Percentiles rank a stretch among this genome's conserved stretches.
Evolutionary conservation across 306 rosid genomes (phyloP).

Genomic region (Fragaria iinumae): DNA sequence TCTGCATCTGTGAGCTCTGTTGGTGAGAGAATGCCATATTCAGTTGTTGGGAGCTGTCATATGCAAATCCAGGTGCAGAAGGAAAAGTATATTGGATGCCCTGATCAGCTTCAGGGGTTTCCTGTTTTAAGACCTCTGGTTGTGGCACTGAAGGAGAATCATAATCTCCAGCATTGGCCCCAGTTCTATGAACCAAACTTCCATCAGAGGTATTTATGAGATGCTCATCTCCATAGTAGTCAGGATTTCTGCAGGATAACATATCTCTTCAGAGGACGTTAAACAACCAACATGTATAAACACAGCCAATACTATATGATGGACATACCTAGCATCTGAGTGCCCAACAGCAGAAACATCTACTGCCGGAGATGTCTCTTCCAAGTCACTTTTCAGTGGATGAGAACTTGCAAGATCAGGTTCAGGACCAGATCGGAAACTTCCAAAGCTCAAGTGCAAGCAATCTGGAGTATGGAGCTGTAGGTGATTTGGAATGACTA

Average conservation of each 20-base stretch:
- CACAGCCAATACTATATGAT: background rate
- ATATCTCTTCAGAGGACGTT: constrained; percentile 14
- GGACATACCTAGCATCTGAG: constrained; percentile 61
- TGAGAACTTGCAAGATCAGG: constrained; percentile 44
- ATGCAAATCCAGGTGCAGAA: constrained; percentile 74
- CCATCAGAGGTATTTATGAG: constrained; percentile 57
- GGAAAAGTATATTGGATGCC: constrained; percentile 73
- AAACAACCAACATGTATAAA: constrained; percentile 15
- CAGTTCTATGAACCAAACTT: constrained; percentile 65
- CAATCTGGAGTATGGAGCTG: constrained; percentile 92
- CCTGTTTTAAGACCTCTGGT: constrained; percentile 72
- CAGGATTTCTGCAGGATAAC: constrained; percentile 68
- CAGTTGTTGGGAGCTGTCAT: constrained; percentile 63
- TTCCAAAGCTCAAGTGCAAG: constrained; percentile 93
- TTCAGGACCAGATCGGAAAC: constrained; percentile 73
- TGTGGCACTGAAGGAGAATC: constrained; percentile 74
- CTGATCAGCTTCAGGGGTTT: constrained; percentile 58
- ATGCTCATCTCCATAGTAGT: constrained; percentile 82
- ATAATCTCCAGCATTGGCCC: constrained; percentile 50
- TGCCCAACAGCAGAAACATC: constrained; percentile 71
- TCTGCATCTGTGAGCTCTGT: constrained; percentile 83
- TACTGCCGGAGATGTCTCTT: constrained; percentile 64
- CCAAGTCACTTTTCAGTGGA: constrained; percentile 55
- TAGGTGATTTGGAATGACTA: constrained; percentile 89
- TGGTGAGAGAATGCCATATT: constrained; percentile 62